Conservation (phyloP, 805 yeast genomes). For the Starmerella geochares region DNA sequence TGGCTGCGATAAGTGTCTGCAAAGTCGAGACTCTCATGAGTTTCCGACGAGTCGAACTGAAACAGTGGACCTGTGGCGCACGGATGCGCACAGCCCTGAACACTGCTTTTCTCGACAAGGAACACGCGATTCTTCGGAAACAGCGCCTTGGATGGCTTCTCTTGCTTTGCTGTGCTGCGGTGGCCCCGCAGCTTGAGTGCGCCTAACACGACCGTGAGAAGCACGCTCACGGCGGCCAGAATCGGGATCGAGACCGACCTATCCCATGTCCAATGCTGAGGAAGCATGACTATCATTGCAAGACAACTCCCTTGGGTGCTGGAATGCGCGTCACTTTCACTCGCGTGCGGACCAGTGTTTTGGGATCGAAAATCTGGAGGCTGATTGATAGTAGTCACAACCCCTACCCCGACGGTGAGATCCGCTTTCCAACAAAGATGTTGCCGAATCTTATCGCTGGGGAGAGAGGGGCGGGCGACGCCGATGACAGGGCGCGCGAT, state of each 20-base stretch:
- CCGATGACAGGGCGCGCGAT: too few species aligned
- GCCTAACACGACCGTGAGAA: not conserved
- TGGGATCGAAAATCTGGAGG: conserved; percentile 6
- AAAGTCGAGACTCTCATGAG: not conserved
- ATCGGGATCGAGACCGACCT: not conserved
- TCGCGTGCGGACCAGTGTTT: not conserved
- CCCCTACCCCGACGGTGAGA: not conserved
- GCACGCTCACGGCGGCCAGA: conserved; percentile 1
- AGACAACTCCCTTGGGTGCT: not conserved
- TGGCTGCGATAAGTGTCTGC: not conserved
- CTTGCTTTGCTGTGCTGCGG: not conserved
- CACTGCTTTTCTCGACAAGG: conserved; percentile 8
- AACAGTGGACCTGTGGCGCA: conserved; percentile 14
- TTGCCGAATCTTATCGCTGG: not conserved
- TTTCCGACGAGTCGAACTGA: conserved; percentile 9
- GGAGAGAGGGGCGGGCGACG: not conserved
- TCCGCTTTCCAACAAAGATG: not conserved
- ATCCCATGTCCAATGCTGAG: not conserved
- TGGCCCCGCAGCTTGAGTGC: not conserved
- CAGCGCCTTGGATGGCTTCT: not conserved
- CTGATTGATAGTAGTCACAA: not conserved
- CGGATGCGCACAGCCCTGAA: conserved; percentile 9
- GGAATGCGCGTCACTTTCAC: not conserved
- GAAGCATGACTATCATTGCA: not conserved
- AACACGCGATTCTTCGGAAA: conserved; percentile 10